phyloP scores from a whole-genome alignment of 495 filamentous ascomycete genomes.

The Penicillium lividum region DNA sequence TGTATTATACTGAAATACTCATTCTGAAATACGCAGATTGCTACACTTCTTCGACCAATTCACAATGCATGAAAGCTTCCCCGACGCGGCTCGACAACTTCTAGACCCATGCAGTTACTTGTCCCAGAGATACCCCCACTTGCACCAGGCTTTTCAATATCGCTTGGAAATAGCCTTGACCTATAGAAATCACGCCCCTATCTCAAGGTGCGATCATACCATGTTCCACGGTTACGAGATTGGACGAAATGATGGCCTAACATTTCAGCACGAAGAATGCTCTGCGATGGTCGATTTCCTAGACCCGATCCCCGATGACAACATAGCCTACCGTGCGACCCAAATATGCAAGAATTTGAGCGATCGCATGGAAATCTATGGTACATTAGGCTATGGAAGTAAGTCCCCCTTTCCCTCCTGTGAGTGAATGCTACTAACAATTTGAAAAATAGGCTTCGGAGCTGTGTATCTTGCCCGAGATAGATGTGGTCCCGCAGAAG shows the following conservation, averaged over 20 bases:
- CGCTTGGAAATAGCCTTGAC: conserved; percentile 13
- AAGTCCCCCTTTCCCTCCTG: conserved; percentile 5
- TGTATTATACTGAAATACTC: no score
- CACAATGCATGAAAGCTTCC: neutral
- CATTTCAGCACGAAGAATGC: conserved; percentile 12
- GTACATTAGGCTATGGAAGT: conserved; percentile 24
- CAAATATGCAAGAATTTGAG: conserved; percentile 12
- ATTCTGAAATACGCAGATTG: no score
- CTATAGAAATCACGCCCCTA: conserved; percentile 4
- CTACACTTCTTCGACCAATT: no score
- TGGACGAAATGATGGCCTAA: conserved; percentile 5
- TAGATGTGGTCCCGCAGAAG: neutral
- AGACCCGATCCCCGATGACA: neutral
- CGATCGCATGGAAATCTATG: conserved; percentile 18
- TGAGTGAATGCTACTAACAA: neutral
- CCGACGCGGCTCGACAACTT: neutral
- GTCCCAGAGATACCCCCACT: conserved; percentile 14
- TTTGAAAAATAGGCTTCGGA: conserved; percentile 29
- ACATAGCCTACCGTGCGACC: neutral
- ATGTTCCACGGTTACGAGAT: conserved; percentile 5
- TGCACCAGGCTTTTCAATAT: conserved; percentile 12
- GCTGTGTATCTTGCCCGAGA: conserved; percentile 25
- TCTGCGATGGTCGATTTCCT: neutral
- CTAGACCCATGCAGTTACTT: conserved; percentile 1
- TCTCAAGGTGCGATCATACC: conserved; percentile 18